Evolutionary conservation across 2,329 filamentous ascomycete species (phyloP).

Genomic region (Fusarium coffeatum): DNA sequence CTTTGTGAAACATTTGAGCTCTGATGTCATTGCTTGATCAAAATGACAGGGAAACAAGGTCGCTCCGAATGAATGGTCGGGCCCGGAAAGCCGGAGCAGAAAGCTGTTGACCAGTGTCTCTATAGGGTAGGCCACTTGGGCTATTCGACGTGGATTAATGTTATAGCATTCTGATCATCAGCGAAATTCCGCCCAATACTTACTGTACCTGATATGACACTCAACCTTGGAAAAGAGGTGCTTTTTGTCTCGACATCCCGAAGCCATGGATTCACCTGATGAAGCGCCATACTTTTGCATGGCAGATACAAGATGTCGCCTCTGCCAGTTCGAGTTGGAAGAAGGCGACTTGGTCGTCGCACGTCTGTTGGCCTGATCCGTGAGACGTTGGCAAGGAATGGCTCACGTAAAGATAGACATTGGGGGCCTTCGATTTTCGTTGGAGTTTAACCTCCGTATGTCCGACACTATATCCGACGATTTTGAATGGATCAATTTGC

Average conservation of each 20-base stretch:
- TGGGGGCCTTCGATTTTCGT: slow-evolving; percentile 12
- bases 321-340: slow-evolving; percentile 23
- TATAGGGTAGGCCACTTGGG: slow-evolving; percentile 22
- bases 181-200: background rate
- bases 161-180: background rate
- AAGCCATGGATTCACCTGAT: background rate
- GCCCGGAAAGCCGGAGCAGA: slow-evolving; percentile 2
- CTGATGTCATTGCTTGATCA: slow-evolving; percentile 33
- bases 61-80: background rate
- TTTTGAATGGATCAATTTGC: slow-evolving; percentile 14
- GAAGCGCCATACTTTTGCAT: slow-evolving; percentile 31
- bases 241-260: background rate
- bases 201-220: background rate
- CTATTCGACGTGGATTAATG: background rate
- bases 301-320: slow-evolving; percentile 26
- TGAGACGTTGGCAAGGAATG: background rate
- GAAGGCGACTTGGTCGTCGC: slow-evolving; percentile 21
- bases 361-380: slow-evolving; percentile 17
- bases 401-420: slow-evolving; percentile 18
- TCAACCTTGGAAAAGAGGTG: background rate
- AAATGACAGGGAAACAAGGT: slow-evolving; percentile 24
- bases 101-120: background rate
- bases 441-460: slow-evolving; percentile 2
- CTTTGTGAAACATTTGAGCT: slow-evolving; percentile 3
- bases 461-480: slow-evolving; percentile 6